A percentile compares a stretch with the other conserved stretches of the same genome.
Conservation (phyloP, 257 asterid species). For the Osmanthus fragrans region DNA sequence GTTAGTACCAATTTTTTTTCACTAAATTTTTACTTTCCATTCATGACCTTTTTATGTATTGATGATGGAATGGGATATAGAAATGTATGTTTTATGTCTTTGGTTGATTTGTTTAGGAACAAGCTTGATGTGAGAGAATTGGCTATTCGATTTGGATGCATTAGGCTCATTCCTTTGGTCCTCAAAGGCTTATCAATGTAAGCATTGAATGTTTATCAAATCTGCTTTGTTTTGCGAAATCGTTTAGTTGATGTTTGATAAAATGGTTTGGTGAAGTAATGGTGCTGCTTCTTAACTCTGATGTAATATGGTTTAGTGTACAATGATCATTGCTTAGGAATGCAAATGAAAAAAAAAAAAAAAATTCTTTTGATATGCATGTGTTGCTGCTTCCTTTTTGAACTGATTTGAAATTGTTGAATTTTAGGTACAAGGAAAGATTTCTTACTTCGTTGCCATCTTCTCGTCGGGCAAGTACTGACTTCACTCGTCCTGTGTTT, state of each 20-base stretch:
- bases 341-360: not conserved
- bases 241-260: not conserved
- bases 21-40: not conserved
- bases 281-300: not conserved
- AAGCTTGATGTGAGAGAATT: slow-evolving; percentile 84
- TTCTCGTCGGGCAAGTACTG: slow-evolving; percentile 79
- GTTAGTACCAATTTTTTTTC: slow-evolving; percentile 38
- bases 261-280: not conserved
- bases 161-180: slow-evolving; percentile 78
- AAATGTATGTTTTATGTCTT: not conserved
- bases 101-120: slow-evolving; percentile 44
- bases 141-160: slow-evolving; percentile 90
- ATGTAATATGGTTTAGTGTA: not conserved
- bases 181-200: slow-evolving; percentile 71
- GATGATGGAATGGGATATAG: not conserved
- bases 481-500: slow-evolving; percentile 80
- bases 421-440: slow-evolving; percentile 71
- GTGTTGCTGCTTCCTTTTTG: not conserved
- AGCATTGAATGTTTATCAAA: slow-evolving; percentile 26
- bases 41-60: not conserved
- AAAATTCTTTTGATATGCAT: not conserved
- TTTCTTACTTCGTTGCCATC: slow-evolving; percentile 84
- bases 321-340: not conserved
- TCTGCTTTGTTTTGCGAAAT: not conserved
- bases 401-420: not conserved